Evolutionary conservation across 192 early-diverging fungal genomes (phyloP), one percentile per base, ranked within the genome.

Genomic region (Coemansia sp.): DNA sequence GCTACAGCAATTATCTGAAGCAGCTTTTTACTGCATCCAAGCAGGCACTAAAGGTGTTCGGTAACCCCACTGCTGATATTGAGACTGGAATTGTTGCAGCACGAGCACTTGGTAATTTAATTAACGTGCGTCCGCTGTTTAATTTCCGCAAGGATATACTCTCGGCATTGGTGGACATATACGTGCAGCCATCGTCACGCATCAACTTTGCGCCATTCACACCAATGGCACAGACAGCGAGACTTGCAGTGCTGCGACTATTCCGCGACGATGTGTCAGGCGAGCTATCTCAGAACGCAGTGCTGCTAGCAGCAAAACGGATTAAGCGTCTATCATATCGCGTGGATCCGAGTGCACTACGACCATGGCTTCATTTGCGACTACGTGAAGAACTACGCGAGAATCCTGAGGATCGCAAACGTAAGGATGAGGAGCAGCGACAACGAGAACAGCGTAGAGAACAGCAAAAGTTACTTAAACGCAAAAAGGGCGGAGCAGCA

Each of bases 81-180:
- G 78, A 76, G 21, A 82, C 72, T 2, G 90, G 85, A 2, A 67
- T 78, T 0, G 85, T 91, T 3, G 93, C 93, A 1, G 75, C 94
- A 19, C 87, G 90, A 23, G 95, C 93, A 68, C 75, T 97, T 82
- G 89, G 92, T 42, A 88, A 91, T 52, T 85, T 98, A 5, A 78
- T 96, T 54, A 90, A 82, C 6, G 84, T 86, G 19, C 86, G 91
- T 14, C 88, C 97, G 19, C 95, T 97, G 74, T 98, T 98, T 83
- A 98, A 98, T 84, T 98, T 94, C 72, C 89, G 95, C 51, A 74
- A 89, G 51, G 94, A 98, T 67, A 71, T 98, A 31, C 86, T 98
- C 84, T 90, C 89, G 3, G 87, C 91, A 1, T 72, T 97, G 27
- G 88, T 97, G 8, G 75, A 82, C 66, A 65, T 82, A 10, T 82